These are phyloP conservation scores for Aspergillus ochraceoroseus DNA, from an alignment of 2,329 filamentous ascomycete genomes.

Conservation along the genomic window DNA sequence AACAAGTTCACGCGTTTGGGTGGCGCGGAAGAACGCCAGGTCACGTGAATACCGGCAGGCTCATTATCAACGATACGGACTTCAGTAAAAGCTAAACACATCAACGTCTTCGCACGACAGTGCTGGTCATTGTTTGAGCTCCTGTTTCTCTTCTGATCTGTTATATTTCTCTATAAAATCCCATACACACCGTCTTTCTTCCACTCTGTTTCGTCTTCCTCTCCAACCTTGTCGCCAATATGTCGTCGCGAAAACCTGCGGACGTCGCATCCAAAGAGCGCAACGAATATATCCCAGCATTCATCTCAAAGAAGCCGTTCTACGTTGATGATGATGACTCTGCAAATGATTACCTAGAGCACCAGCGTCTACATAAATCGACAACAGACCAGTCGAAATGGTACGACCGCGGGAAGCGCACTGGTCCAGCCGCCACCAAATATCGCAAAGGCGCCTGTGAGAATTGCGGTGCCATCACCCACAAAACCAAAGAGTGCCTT, in stretches of 20 bases:
- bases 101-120: conserved; percentile 2
- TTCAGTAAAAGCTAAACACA: conserved; percentile 1
- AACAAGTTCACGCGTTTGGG: conserved; percentile 16
- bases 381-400: conserved; percentile 71
- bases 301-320: conserved; percentile 97
- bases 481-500: conserved; percentile 91
- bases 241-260: conserved; percentile 47
- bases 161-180: not conserved
- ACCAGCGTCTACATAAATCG: conserved; percentile 77
- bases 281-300: conserved; percentile 97
- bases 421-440: conserved; percentile 85
- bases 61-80: conserved; percentile 8
- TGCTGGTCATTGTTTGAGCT: conserved; percentile 9
- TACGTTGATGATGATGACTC: conserved; percentile 77
- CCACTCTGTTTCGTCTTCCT: not conserved
- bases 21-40: conserved; percentile 26
- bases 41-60: conserved; percentile 25
- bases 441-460: conserved; percentile 97
- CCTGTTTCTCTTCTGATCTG: too few relatives aligned
- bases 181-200: conserved; percentile 1
- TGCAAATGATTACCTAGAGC: conserved; percentile 83
- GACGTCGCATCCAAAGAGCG: conserved; percentile 68
- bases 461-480: conserved; percentile 95
- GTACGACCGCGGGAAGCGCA: conserved; percentile 85
- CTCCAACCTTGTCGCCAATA: conserved; percentile 9